phyloP scores from a whole-genome alignment of 352 stramenopile species.

The Phytopythium montanum region DNA sequence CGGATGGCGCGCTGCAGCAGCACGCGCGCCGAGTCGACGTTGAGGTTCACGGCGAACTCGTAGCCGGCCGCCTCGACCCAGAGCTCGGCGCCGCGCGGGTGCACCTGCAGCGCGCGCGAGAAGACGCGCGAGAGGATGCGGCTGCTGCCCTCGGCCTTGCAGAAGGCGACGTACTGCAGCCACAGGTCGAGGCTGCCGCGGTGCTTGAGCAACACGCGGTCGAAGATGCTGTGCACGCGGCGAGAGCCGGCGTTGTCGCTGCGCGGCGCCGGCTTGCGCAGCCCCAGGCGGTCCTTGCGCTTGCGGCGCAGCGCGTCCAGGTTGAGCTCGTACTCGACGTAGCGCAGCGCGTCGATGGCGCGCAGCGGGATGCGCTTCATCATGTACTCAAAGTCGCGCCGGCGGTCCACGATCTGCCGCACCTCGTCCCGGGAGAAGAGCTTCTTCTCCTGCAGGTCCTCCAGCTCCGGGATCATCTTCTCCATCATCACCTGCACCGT shows the following conservation, averaged over 20 bases:
- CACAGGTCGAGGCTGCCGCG: constrained; percentile 87
- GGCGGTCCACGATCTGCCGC: constrained; percentile 86
- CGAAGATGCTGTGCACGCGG: constrained; percentile 84
- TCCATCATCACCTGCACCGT: constrained; percentile 92
- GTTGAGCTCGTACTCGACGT: constrained; percentile 93
- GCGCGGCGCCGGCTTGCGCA: constrained; percentile 58
- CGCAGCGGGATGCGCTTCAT: constrained; percentile 85
- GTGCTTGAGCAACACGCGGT: constrained; percentile 86
- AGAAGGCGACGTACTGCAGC: constrained; percentile 90
- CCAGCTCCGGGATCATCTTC: constrained; percentile 93
- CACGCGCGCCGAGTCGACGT: constrained; percentile 83
- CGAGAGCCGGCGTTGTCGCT: constrained; percentile 69
- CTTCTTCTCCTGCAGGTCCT: constrained; percentile 87
- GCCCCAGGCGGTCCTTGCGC: constrained; percentile 69
- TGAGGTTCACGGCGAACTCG: constrained; percentile 86
- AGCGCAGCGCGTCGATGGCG: constrained; percentile 91
- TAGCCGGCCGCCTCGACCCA: constrained; percentile 91
- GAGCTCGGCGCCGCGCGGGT: constrained; percentile 79
- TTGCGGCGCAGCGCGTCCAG: constrained; percentile 85
- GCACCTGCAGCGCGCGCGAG: constrained; percentile 81
- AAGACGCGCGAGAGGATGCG: constrained; percentile 80
- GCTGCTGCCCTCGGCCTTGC: constrained; percentile 62
- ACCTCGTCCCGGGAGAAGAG: constrained; percentile 72
- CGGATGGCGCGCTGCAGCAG: constrained; percentile 92
- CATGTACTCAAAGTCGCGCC: constrained; percentile 91